Evolutionary conservation across 257 asterid species (phyloP), one percentile per base, ranked within the genome.

Genomic region (Primulina tabacum): DNA sequence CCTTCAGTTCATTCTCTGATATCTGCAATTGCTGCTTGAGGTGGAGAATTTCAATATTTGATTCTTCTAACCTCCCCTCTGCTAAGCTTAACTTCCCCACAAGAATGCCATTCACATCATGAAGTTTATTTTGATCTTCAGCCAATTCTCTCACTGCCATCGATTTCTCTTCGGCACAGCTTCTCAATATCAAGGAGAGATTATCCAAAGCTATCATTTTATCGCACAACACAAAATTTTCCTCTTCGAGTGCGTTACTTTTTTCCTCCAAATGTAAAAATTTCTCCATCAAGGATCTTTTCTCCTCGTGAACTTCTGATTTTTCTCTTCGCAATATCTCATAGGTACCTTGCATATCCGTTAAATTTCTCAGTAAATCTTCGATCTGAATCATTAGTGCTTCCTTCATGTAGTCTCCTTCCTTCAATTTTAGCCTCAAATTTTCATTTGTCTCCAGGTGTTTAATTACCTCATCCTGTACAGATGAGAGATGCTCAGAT

Each of bases 381-480:
- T 77, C 79, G 29, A 86, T 74, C 72, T 80, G 79, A 69, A 75
- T 52, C 66, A 50, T 14, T 73, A 88, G 76, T 5, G 65, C 80
- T 77, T 86, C 83, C 84, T 82, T 83, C 47, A 64, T 82, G 73
- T 69, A 76, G 58, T 81, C 79, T 68, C 78, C 89, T 72, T 85
- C 92, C 57, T 29, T 82, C 78, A 88, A 40, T 77, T 81, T 79
- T 52, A 77, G 62, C 73, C 62, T 75, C 75, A 87, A 73, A 61
- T 77, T 87, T 75, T 83, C 90, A 50, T 82, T 82, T 80, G 63
- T 60, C 85, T 76, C 80, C 20, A 73, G 80, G 66, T 87, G 88
- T 78, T 67, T 60, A 52, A 75, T 63, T 32, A 79, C 81, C 72
- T 84, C 86, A 26, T 72, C 78, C 82, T 84, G 88, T 76, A 83